Evolutionary conservation across 257 asterid species (phyloP), one percentile per base, ranked within the genome.

Genomic region (Rauvolfia tetraphylla): DNA sequence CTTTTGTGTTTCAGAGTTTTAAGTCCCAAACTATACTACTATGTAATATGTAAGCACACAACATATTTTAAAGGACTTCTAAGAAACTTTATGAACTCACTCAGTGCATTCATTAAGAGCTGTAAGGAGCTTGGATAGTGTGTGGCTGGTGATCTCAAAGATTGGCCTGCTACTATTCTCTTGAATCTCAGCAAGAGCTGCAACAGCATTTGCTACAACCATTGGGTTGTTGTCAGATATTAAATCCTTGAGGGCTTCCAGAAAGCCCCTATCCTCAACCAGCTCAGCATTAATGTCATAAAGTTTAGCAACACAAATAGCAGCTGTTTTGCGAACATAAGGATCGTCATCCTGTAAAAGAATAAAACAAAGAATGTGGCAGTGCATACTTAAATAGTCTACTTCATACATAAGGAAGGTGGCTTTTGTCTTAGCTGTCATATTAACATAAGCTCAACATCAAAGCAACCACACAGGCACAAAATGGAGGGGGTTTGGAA

Each of bases 131-230:
- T 95, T 95, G 66, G 97, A 83, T 31, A 93, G 90, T n/a, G 98
- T 93, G 85, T 90, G 92, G 82, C 95, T 93, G 79, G 98, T 95
- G 83, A 95, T 89, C 88, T 95, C 99, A 70, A 95, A 95, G 81
- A 95, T 84, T 80, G 97, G 97, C 72, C 81, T 88, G 86, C 90
- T 87, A 82, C 97, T 91, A 84, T 80, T 87, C 81, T 95, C 99
- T 85, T 95, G 99, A 86, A 95, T 93, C 88, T 95, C 99, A 2
- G 98, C 96, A 83, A 95, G 97, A 77, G 99, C 91, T 36, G 99
- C 99, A 77, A 95, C 97, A 78, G 99, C 99, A 83, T 95, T 95
- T 61, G 99, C 99, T 57, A 95, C 99, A 79, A 95, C 99, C 99
- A 95, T 95, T 34, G 99, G 99, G 62, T 95, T 95, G 83, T 95